phyloP scores from a whole-genome alignment of 176 grass and related monocot species.

The Carex pumila region DNA sequence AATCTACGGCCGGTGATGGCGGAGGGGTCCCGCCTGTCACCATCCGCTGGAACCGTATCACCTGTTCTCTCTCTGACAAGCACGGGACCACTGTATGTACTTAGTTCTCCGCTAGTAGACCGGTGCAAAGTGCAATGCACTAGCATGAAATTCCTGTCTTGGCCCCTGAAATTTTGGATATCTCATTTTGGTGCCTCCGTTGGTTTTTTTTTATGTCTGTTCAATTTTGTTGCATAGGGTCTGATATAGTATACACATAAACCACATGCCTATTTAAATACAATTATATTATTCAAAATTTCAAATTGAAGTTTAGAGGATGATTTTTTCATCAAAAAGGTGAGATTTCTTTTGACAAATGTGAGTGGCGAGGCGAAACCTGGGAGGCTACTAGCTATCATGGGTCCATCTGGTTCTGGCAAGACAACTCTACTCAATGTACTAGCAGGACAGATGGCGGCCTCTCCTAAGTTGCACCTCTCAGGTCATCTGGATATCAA shows the following conservation, averaged over 20 bases:
- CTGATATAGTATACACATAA: too few relatives aligned
- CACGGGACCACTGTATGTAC: conserved; percentile 47
- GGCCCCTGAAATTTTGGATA: too few relatives aligned
- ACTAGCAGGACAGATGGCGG: conserved; percentile 67
- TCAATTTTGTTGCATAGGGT: too few relatives aligned
- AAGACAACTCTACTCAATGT: conserved; percentile 94
- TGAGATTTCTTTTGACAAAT: conserved; percentile 79
- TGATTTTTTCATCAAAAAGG: conserved; percentile 26
- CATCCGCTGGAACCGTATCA: conserved; percentile 58
- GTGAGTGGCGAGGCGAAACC: conserved; percentile 71
- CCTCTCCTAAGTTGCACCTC: conserved; percentile 58
- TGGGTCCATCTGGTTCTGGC: conserved; percentile 86
- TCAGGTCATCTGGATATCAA: conserved; percentile 60
- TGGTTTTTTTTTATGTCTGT: too few relatives aligned
- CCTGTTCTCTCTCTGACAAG: conserved; percentile 78
- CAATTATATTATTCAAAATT: too few relatives aligned
- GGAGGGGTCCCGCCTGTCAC: conserved; percentile 46
- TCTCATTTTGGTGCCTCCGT: too few relatives aligned
- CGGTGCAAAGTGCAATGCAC: too few relatives aligned
- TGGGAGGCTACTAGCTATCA: conserved; percentile 67
- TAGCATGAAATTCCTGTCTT: too few relatives aligned
- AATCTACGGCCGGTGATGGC: not conserved
- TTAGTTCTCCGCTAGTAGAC: not conserved
- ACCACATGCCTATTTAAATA: too few relatives aligned
- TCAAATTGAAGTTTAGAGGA: not conserved